Evolutionary conservation across 2,329 filamentous ascomycete species (phyloP).

Genomic region (Verticillium tricorpus): DNA sequence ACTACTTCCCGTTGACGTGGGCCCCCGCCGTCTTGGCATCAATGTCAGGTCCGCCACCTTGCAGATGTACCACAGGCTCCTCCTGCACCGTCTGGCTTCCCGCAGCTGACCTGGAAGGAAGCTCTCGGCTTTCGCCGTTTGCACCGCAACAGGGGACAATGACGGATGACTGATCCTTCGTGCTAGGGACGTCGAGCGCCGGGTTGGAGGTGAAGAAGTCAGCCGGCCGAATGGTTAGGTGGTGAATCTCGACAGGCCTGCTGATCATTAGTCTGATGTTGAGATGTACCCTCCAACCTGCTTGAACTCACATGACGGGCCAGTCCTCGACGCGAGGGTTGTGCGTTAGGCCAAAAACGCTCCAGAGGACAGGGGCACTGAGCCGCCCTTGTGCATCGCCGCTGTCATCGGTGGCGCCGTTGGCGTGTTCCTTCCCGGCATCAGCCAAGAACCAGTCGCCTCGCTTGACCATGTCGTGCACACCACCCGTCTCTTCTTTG

Average conservation of each 20-base stretch:
- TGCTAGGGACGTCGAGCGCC: constrained; percentile 38
- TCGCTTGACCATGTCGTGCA: constrained; percentile 40
- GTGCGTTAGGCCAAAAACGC: constrained; percentile 44
- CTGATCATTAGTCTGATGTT: constrained; percentile 3
- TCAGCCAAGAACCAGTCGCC: constrained; percentile 39
- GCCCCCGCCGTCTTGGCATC: constrained; percentile 15
- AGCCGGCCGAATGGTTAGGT: constrained; percentile 38
- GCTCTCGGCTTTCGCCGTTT: neutral
- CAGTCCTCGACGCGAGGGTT: constrained; percentile 45
- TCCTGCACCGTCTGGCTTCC: constrained; percentile 20
- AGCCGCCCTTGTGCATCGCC: constrained; percentile 10
- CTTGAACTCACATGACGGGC: constrained; percentile 42
- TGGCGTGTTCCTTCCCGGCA: constrained; percentile 6
- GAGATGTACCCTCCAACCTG: neutral
- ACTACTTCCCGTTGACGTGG: constrained; percentile 4
- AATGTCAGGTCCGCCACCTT: constrained; percentile 24
- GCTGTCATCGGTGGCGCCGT: constrained; percentile 8
- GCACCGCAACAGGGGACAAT: constrained; percentile 29
- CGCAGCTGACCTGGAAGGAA: neutral
- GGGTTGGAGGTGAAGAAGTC: constrained; percentile 45
- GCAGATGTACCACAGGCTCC: constrained; percentile 25
- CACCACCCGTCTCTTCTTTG: constrained; percentile 34
- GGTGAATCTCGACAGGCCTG: constrained; percentile 44
- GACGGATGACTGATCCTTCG: constrained; percentile 34
- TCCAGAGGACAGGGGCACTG: constrained; percentile 38